Conservation (phyloP, 164 flowering plant genomes). For the Umbellularia californica region DNA sequence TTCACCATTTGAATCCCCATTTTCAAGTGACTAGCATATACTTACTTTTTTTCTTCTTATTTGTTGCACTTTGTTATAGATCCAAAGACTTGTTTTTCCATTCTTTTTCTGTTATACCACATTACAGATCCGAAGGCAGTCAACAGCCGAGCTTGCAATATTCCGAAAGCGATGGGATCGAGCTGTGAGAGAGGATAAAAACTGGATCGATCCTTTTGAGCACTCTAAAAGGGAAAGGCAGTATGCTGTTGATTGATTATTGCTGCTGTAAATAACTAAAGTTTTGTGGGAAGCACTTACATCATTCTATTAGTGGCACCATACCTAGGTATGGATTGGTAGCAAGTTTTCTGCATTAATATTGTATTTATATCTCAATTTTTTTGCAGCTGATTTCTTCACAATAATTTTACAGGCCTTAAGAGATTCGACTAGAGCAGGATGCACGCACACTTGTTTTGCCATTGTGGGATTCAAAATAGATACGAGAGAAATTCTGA, state of each 20-base stretch:
- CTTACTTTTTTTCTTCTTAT: neutral
- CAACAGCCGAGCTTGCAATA: slow-evolving; percentile 61
- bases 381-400: neutral
- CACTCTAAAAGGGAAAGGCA: slow-evolving; percentile 2
- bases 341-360: neutral
- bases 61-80: neutral
- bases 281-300: slow-evolving; percentile 1
- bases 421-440: neutral
- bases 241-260: neutral
- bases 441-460: neutral
- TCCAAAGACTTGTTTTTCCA: neutral
- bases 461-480: neutral
- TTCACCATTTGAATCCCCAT: neutral
- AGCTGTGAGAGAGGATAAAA: slow-evolving; percentile 61
- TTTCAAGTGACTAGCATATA: neutral
- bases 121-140: slow-evolving; percentile 77
- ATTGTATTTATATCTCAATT: neutral
- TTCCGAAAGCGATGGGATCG: slow-evolving; percentile 68
- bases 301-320: neutral
- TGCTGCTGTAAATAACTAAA: neutral
- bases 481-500: neutral
- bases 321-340: neutral
- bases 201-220: slow-evolving; percentile 71
- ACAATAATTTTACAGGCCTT: neutral
- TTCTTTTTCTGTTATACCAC: neutral